A percentile compares a stretch with the other conserved stretches of the same genome.
phyloP scores from a whole-genome alignment of 768 basidiomycete genomes.

The Crepidotus variabilis region DNA sequence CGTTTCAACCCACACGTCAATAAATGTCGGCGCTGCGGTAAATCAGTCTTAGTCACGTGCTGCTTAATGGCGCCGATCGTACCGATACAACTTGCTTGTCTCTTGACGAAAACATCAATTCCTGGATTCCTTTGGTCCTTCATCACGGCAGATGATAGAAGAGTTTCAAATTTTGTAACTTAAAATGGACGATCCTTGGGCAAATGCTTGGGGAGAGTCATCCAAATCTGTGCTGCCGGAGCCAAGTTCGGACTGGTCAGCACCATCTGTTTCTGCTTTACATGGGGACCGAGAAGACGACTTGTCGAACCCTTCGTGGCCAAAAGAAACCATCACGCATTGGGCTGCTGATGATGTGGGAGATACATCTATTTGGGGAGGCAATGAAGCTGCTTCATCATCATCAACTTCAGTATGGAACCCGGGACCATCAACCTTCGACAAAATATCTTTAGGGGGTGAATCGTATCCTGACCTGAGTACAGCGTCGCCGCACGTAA shows the following conservation, averaged over 20 bases:
- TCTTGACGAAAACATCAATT: background rate
- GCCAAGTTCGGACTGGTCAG: conserved; percentile 16
- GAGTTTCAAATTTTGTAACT: background rate
- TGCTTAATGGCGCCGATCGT: conserved; percentile 78
- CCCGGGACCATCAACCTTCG: conserved; percentile 37
- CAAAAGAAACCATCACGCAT: conserved; percentile 34
- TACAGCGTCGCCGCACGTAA: conserved; percentile 4
- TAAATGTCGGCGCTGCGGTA: no score
- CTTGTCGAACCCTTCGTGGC: conserved; percentile 56
- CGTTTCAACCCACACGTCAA: background rate
- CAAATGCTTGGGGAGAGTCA: conserved; percentile 63
- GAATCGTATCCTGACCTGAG: conserved; percentile 12
- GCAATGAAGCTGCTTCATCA: conserved; percentile 4
- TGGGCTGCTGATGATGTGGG: conserved; percentile 48
- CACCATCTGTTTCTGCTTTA: conserved; percentile 20
- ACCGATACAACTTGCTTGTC: background rate
- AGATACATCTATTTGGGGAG: conserved; percentile 39
- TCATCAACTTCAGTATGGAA: conserved; percentile 25
- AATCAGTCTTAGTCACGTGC: conserved; percentile 70
- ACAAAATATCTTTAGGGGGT: conserved; percentile 33
- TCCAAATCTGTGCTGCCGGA: conserved; percentile 21
- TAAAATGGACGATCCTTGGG: conserved; percentile 75
- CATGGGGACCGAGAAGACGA: conserved; percentile 48
- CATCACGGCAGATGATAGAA: conserved; percentile 3
- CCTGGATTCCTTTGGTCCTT: conserved; percentile 6